These are phyloP conservation scores for Camellia oleifera DNA, from an alignment of 179 eudicot genomes.

Conservation along the genomic window DNA sequence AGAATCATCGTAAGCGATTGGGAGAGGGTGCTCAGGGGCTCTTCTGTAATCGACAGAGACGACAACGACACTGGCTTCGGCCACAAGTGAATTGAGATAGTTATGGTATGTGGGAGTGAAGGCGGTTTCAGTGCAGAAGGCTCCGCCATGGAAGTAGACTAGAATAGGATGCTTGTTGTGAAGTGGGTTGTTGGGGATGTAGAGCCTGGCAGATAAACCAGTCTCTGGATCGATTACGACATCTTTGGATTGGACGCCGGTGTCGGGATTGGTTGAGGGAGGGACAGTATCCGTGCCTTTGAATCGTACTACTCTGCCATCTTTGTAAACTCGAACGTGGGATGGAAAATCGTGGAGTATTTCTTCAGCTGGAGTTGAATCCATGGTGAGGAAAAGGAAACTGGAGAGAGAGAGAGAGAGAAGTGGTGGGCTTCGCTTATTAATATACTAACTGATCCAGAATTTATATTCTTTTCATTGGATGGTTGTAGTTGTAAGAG, in stretches of 20 bases:
- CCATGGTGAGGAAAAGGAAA: not conserved
- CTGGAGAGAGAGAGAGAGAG: not conserved
- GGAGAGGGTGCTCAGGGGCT: slow-evolving; percentile 53
- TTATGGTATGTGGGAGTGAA: slow-evolving; percentile 30
- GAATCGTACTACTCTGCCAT: slow-evolving; percentile 30
- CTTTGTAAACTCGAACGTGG: slow-evolving; percentile 19
- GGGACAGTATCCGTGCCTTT: slow-evolving; percentile 27
- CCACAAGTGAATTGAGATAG: slow-evolving; percentile 20
- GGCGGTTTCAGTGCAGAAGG: slow-evolving; percentile 37
- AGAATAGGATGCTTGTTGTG: slow-evolving; percentile 42
- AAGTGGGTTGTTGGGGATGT: slow-evolving; percentile 16
- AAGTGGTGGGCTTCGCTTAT: too few relatives aligned
- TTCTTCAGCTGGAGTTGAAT: not conserved
- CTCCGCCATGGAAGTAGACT: slow-evolving; percentile 57
- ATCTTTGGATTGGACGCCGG: slow-evolving; percentile 38
- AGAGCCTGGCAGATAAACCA: slow-evolving; percentile 28
- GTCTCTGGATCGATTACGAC: slow-evolving; percentile 10
- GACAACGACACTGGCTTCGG: slow-evolving; percentile 26
- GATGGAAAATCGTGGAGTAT: slow-evolving; percentile 5
- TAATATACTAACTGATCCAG: too few relatives aligned
- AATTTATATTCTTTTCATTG: too few relatives aligned
- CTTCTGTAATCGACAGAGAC: slow-evolving; percentile 45
- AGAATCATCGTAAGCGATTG: slow-evolving; percentile 39
- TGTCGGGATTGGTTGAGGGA: slow-evolving; percentile 31
- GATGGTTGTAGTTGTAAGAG: too few relatives aligned